These are phyloP conservation scores for Sugiyamaella grinbergsii DNA, from an alignment of 1,139 yeast species.

Conservation along the genomic window DNA sequence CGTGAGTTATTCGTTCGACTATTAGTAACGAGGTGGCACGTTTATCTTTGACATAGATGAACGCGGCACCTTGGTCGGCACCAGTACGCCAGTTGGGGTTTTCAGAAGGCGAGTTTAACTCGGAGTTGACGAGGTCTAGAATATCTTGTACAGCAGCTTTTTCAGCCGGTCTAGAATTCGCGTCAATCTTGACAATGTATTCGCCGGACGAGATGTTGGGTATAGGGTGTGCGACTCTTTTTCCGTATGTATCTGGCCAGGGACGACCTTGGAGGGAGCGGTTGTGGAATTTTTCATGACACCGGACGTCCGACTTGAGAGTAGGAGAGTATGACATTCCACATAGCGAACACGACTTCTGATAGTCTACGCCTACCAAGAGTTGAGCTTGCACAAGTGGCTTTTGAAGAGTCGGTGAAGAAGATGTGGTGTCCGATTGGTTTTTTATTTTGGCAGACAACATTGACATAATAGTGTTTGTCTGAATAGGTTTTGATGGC, in stretches of 20 bases:
- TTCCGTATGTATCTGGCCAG: slow-evolving; percentile 51
- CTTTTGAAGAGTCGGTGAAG: neutral
- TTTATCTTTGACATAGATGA: slow-evolving; percentile 48
- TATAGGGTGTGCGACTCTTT: slow-evolving; percentile 16
- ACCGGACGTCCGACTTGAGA: slow-evolving; percentile 48
- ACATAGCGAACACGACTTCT: slow-evolving; percentile 42
- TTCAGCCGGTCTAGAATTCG: slow-evolving; percentile 37
- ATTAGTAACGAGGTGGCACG: slow-evolving; percentile 58
- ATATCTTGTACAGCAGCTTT: slow-evolving; percentile 44
- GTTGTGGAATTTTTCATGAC: slow-evolving; percentile 50
- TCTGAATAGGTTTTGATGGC: neutral
- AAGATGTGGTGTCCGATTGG: neutral
- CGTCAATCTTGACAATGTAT: slow-evolving; percentile 40
- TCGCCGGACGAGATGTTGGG: slow-evolving; percentile 18
- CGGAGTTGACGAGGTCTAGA: slow-evolving; percentile 57
- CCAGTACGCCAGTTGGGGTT: slow-evolving; percentile 50
- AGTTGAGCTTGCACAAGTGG: slow-evolving; percentile 12
- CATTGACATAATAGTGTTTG: slow-evolving; percentile 15
- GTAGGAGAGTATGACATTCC: slow-evolving; percentile 60
- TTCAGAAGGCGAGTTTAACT: slow-evolving; percentile 60
- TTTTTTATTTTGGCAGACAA: slow-evolving; percentile 3
- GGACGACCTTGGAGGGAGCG: slow-evolving; percentile 50
- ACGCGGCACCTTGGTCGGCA: slow-evolving; percentile 43
- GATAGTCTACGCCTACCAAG: slow-evolving; percentile 11
- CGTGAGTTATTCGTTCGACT: slow-evolving; percentile 43